A percentile compares a stretch with the other conserved stretches of the same genome.
Evolutionary conservation across 164 flowering plant genomes (phyloP).

Genomic region (Nelumbo lutea): DNA sequence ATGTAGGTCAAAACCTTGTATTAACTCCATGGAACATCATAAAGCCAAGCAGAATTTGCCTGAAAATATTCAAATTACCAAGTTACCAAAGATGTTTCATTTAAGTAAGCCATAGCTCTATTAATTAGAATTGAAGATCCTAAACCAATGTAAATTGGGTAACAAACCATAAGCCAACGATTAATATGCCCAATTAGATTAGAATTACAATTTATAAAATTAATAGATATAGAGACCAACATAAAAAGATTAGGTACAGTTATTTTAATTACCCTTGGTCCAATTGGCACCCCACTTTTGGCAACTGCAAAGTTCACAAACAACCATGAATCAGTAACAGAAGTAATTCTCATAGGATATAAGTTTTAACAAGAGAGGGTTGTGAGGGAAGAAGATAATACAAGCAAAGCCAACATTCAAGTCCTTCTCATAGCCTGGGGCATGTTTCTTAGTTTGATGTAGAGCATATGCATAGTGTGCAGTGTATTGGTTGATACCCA

Average conservation of each 20-base stretch:
- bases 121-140: no score
- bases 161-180: neutral
- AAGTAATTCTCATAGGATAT: neutral
- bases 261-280: constrained; percentile 33
- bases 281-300: constrained; percentile 43
- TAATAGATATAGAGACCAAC: neutral
- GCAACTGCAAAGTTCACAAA: constrained; percentile 22
- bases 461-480: constrained; percentile 54
- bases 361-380: neutral
- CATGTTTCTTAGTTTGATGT: constrained; percentile 17
- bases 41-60: constrained; percentile 67
- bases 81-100: neutral
- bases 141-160: no score
- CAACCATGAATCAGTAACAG: neutral
- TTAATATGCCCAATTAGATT: neutral
- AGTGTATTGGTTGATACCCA: constrained; percentile 69
- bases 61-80: constrained; percentile 13
- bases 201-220: neutral
- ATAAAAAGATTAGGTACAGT: neutral
- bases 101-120: no score
- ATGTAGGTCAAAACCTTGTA: constrained; percentile 56
- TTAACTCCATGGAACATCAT: constrained; percentile 69
- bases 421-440: constrained; percentile 44
- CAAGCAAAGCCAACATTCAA: constrained; percentile 64
- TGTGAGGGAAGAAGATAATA: constrained; percentile 23